Base-by-base conservation (phyloP, 306 rosid genomes). In the Corylus heterophylla region DNA sequence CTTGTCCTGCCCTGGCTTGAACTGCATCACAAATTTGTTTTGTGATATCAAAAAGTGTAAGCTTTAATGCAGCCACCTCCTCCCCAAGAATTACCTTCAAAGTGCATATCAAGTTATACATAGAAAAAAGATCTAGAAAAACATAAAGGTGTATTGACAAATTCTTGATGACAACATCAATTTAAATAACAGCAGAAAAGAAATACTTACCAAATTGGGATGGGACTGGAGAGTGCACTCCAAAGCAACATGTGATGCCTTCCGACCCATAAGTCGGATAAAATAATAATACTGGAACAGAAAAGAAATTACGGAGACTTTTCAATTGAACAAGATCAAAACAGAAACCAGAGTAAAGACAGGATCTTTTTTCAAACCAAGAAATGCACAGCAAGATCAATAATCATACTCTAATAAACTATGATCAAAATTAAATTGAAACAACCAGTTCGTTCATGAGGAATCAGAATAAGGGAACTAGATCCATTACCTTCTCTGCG, bases 221-320 rank as follows among this genome's bases (percentile, higher is more conserved):
- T 95, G 99, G 66, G 99, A 95, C 79, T 95, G 99, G 73, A 95
- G 97, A 68, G 98, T 93, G 89, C 99, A 95, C 83, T 95, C 99
- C 81, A 95, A 83, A 47, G 99, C 98, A 82, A 95, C 99, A 67
- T 95, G 98, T 9, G 99, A 95, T 76, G 93, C 93, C 85, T 93
- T 95, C 82, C 98, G 92, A 78, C 99, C 99, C 99, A 95, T 95
- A 73, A 95, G 98, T 82, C 99, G 86, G 79, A 95, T 93, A 78
- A 95, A 95, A 82, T 95, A 95, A 83, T 93, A 95, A 82, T 95
- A 95, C 99, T 95, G 81, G 82, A 82, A 79, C 78, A 63, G 76
- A 72, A 61, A 79, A 31, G 55, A 27, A 16, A 76, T 78, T 78
- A 72, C 75, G 48, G 3, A 76, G 25, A 78, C 47, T 52, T 12